Evolutionary conservation across 768 basidiomycete species (phyloP).

Genomic region (Amanita exitialis): DNA sequence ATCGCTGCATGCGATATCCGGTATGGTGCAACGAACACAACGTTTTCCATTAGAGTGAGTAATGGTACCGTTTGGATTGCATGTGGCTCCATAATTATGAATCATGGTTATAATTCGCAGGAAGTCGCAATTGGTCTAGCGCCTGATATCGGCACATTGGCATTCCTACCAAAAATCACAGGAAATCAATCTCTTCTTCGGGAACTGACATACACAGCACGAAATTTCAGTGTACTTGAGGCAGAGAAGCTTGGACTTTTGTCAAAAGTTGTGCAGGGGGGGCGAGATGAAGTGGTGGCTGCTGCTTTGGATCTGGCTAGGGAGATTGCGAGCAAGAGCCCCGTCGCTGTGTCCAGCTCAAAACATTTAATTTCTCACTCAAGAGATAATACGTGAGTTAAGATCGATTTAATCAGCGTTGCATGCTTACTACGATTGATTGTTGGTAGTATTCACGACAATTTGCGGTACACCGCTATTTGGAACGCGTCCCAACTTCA

Average conservation of each 20-base stretch:
- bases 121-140: conserved; percentile 90
- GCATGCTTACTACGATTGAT: not conserved
- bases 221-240: conserved; percentile 59
- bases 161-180: conserved; percentile 67
- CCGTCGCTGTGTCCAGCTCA: conserved; percentile 66
- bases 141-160: conserved; percentile 81
- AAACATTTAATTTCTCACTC: conserved; percentile 75
- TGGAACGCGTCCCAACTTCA: conserved; percentile 1
- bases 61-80: not conserved
- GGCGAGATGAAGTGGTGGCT: conserved; percentile 51
- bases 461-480: conserved; percentile 2
- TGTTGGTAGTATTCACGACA: conserved; percentile 1
- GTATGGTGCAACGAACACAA: conserved; percentile 49
- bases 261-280: conserved; percentile 60
- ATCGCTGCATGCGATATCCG: conserved; percentile 71
- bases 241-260: conserved; percentile 66
- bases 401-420: not conserved
- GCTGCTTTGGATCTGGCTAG: conserved; percentile 60
- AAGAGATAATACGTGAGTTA: conserved; percentile 62
- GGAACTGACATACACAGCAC: conserved; percentile 70
- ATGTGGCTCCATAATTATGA: not conserved
- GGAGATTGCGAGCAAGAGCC: conserved; percentile 65
- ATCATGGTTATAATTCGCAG: conserved; percentile 26
- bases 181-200: conserved; percentile 64
- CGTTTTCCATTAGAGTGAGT: conserved; percentile 66